Base-by-base conservation (phyloP, 441 rosid species). In the Daphne laureola region DNA sequence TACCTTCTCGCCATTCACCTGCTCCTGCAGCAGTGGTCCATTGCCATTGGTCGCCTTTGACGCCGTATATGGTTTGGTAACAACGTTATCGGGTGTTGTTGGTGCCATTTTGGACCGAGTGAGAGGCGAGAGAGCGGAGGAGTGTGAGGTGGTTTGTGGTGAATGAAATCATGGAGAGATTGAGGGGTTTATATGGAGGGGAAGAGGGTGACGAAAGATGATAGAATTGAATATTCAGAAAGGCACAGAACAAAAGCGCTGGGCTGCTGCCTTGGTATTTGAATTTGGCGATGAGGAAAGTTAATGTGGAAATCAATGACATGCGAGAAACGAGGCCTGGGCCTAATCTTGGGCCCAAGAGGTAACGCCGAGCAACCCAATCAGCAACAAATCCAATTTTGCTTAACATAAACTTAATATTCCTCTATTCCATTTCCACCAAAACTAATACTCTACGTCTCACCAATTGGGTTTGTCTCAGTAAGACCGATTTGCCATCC, bases 61-160 rank as follows among this genome's bases (percentile, higher is more conserved):
- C 0, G 58, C 18, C 5, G 12, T 43, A 31, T 63, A 61, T 14
- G 53, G 55, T 56, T 50, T 57, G 53, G 66, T 57, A 13, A 26
- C 49, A 15, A 21, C 66, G 48, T 55, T 43, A 64, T 60, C 74
- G 38, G 63, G 41, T 14, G 17, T 38, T 16, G 58, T 53, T 44
- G 64, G 55, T 44, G 67, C 58, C 77, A 68, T 77, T 51, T 17
- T 57, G 46, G 23, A 67, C 38, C 51, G 1, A 23, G 12, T 16
- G 9, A 0, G 7, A 26, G 16, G 17, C 6, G 0, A 0, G 7
- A 35, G 4, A 12, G 3, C 2, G 13, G 0, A 15, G 1, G 47
- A 16, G 16, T n/a, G 2, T 14, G 43, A 31, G 64, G 27, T 57
- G 59, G 47, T 27, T 57, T 43, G 67, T 38, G 46, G 0, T 49